A percentile compares a stretch with the other conserved stretches of the same genome.
Evolutionary conservation across 2,329 filamentous ascomycete genomes (phyloP).

Genomic region (Pseudogymnoascus sp.): DNA sequence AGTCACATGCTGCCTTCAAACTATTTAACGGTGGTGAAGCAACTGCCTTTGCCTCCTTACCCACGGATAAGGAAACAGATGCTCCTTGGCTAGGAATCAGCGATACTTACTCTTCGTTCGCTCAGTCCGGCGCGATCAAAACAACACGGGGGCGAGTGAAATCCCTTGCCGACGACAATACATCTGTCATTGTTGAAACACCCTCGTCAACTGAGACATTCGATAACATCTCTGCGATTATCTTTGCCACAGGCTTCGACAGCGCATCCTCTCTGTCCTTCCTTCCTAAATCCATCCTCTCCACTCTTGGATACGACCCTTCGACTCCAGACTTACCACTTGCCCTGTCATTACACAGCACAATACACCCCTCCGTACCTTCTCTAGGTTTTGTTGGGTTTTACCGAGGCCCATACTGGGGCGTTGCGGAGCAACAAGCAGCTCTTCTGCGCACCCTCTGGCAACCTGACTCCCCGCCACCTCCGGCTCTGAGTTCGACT

Average conservation of each 20-base stretch:
- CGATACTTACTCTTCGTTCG: slow-evolving; percentile 67
- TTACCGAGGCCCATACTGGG: slow-evolving; percentile 80
- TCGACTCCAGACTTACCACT: slow-evolving; percentile 44
- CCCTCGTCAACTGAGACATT: slow-evolving; percentile 30
- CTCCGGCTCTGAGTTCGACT: background rate
- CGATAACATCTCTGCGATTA: slow-evolving; percentile 54
- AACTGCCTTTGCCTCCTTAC: slow-evolving; percentile 31
- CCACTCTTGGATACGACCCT: slow-evolving; percentile 50
- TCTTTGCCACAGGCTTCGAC: slow-evolving; percentile 71
- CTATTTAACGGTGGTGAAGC: slow-evolving; percentile 24
- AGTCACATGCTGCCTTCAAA: slow-evolving; percentile 41
- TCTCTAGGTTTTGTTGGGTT: slow-evolving; percentile 74
- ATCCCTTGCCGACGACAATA: background rate
- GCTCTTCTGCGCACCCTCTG: slow-evolving; percentile 58
- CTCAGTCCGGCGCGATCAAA: slow-evolving; percentile 55
- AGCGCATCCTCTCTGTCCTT: slow-evolving; percentile 57
- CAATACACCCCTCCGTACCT: slow-evolving; percentile 52
- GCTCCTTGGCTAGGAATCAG: slow-evolving; percentile 63
- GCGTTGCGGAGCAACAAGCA: slow-evolving; percentile 80
- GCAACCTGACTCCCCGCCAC: slow-evolving; percentile 28
- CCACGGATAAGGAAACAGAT: slow-evolving; percentile 27
- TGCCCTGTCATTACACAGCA: slow-evolving; percentile 61
- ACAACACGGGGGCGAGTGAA: slow-evolving; percentile 26
- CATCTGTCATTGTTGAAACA: slow-evolving; percentile 13
- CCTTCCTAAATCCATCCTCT: slow-evolving; percentile 49